Conservation (phyloP, 2,329 filamentous ascomycete species). For the Tolypocladium nubicola region DNA sequence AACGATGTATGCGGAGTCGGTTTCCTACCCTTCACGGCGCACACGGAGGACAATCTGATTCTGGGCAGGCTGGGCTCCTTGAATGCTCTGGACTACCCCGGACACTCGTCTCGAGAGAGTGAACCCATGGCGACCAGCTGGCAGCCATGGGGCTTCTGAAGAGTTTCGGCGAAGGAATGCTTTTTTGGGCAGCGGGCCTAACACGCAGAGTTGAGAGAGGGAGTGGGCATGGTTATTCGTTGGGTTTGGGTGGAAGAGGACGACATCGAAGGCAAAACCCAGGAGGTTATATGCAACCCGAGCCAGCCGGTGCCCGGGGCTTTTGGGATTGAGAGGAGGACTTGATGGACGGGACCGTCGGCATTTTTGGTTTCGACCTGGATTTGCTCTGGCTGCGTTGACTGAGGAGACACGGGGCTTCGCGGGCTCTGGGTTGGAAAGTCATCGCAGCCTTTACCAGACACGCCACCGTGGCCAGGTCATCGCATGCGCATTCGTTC, state of each 20-base stretch:
- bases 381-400: neutral
- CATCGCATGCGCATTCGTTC: neutral
- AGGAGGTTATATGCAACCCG: neutral
- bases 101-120: neutral
- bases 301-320: neutral
- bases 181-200: neutral
- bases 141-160: neutral
- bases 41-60: neutral
- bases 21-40: neutral
- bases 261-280: neutral
- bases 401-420: neutral
- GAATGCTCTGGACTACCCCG: neutral
- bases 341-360: neutral
- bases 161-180: neutral
- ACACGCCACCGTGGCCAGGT: neutral
- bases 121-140: neutral
- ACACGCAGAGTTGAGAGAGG: neutral
- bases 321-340: neutral
- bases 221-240: neutral
- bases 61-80: neutral
- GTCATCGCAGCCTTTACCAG: slow-evolving; percentile 2
- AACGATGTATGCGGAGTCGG: neutral
- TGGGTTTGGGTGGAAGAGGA: neutral
- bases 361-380: neutral
- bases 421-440: slow-evolving; percentile 5